These are phyloP conservation scores for Sporothrix brasiliensis DNA, from an alignment of 2,329 filamentous ascomycete species.

Conservation along the genomic window DNA sequence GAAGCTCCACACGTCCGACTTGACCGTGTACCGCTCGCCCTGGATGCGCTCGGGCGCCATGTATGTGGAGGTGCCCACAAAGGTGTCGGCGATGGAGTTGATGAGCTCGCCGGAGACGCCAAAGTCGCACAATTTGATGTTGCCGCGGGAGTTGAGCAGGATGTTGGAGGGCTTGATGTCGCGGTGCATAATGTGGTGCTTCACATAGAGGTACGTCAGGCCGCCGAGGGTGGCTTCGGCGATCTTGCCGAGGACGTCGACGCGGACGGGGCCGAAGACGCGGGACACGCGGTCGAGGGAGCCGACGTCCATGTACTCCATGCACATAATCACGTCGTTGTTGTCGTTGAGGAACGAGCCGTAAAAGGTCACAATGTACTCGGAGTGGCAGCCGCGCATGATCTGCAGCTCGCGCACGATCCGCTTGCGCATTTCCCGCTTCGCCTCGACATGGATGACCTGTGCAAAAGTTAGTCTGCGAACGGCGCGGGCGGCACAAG, in stretches of 20 bases:
- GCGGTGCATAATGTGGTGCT: conserved; percentile 97
- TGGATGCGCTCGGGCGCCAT: conserved; percentile 99
- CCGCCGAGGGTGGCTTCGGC: conserved; percentile 93
- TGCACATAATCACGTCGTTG: conserved; percentile 98
- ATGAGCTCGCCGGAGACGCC: conserved; percentile 97
- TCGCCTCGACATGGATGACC: conserved; percentile 98
- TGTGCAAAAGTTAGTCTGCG: conserved; percentile 44
- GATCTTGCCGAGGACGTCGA: conserved; percentile 96
- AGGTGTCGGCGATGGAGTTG: conserved; percentile 97
- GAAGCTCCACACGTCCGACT: conserved; percentile 98
- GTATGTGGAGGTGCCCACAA: conserved; percentile 97
- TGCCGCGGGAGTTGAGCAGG: conserved; percentile 87
- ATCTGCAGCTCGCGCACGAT: conserved; percentile 97
- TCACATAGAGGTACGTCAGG: conserved; percentile 90
- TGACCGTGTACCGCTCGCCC: conserved; percentile 94
- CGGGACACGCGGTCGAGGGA: conserved; percentile 92
- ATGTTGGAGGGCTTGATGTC: conserved; percentile 99
- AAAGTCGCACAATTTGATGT: conserved; percentile 98
- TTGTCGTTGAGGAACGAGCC: conserved; percentile 95
- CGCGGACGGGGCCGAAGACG: conserved; percentile 90
- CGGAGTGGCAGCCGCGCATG: conserved; percentile 96
- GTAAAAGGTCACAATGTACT: conserved; percentile 97
- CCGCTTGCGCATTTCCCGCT: conserved; percentile 93
- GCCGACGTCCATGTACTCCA: conserved; percentile 99
- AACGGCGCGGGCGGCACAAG: not conserved